phyloP scores from a whole-genome alignment of 2,329 filamentous ascomycete genomes.

The Diplodia intermedia region DNA sequence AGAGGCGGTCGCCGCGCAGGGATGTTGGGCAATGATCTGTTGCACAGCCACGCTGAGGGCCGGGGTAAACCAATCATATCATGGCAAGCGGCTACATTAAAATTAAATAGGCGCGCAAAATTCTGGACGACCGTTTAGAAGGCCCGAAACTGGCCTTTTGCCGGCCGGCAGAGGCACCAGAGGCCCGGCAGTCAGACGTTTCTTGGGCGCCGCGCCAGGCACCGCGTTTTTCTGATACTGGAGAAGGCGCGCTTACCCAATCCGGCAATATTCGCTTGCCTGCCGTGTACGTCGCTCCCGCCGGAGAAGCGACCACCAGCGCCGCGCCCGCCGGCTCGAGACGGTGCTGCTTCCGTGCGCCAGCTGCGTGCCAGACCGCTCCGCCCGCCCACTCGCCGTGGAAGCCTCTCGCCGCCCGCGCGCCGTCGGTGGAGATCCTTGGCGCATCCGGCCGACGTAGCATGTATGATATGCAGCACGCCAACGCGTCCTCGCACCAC shows the following conservation, averaged over 20 bases:
- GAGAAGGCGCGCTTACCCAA: constrained; percentile 20
- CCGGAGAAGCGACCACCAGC: neutral
- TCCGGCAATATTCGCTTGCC: constrained; percentile 20
- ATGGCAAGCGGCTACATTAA: constrained; percentile 22
- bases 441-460: neutral
- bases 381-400: neutral
- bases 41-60: constrained; percentile 31
- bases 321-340: neutral
- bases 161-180: neutral
- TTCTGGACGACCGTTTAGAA: constrained; percentile 26
- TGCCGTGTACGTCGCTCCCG: neutral
- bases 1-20: constrained; percentile 29
- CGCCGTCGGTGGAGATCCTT: constrained; percentile 13
- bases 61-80: constrained; percentile 29
- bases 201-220: neutral
- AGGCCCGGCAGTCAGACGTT: neutral
- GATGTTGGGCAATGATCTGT: constrained; percentile 31
- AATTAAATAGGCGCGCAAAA: constrained; percentile 31
- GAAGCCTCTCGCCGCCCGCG: constrained; percentile 3
- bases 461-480: neutral
- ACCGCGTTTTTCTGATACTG: constrained; percentile 9
- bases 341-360: neutral
- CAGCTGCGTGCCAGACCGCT: neutral
- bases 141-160: constrained; percentile 4
- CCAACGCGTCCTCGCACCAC: neutral